Evolutionary conservation across 2,329 filamentous ascomycete species (phyloP).

Genomic region (Diaporthe citriasiana): DNA sequence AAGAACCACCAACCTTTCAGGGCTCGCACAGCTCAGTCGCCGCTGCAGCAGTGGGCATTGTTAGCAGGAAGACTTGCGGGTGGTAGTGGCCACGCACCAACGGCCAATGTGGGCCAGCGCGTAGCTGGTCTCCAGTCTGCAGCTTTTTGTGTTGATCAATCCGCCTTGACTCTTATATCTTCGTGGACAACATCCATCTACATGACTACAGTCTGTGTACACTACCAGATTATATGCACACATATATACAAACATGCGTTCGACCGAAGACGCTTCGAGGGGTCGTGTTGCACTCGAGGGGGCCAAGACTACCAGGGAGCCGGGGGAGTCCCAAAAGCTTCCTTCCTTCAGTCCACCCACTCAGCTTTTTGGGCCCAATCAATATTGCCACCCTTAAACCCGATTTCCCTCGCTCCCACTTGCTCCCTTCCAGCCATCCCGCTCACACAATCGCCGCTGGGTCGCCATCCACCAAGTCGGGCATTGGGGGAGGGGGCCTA

Average conservation of each 20-base stretch:
- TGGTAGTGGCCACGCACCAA: too few relatives aligned
- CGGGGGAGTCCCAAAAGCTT: slow-evolving; percentile 7
- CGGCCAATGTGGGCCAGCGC: neutral
- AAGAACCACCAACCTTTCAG: neutral
- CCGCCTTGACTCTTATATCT: slow-evolving; percentile 1
- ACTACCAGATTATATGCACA: neutral
- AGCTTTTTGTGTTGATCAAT: neutral
- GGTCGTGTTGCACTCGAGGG: neutral
- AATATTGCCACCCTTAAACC: slow-evolving; percentile 31
- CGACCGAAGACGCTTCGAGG: too few relatives aligned
- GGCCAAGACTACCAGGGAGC: slow-evolving; percentile 19
- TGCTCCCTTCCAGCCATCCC: neutral
- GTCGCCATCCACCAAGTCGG: slow-evolving; percentile 15
- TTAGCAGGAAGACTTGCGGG: too few relatives aligned
- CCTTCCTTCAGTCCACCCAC: slow-evolving; percentile 11
- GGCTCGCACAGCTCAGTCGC: neutral
- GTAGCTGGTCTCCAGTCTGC: neutral
- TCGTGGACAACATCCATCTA: neutral
- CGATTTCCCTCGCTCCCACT: slow-evolving; percentile 5
- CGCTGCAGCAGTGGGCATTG: neutral
- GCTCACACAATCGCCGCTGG: slow-evolving; percentile 13
- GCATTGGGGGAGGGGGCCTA: slow-evolving; percentile 10
- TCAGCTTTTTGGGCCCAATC: neutral
- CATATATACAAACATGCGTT: neutral
- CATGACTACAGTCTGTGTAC: neutral